These are phyloP conservation scores for Blakeslea trispora DNA, from an alignment of 371 early-diverging fungal genomes.

Conservation along the genomic window DNA sequence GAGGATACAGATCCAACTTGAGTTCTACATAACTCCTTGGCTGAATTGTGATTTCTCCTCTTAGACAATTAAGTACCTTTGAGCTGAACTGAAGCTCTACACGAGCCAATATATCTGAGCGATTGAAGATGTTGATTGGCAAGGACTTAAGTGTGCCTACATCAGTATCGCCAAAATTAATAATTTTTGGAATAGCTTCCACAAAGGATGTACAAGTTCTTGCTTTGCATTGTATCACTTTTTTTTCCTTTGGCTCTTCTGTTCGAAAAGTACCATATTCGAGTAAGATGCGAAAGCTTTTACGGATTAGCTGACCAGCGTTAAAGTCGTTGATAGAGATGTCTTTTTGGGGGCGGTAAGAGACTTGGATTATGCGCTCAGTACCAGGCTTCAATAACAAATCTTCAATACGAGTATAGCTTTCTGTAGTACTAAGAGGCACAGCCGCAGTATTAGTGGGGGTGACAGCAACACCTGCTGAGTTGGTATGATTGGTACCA, in stretches of 20 bases:
- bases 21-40: conserved; percentile 83
- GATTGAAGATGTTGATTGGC: conserved; percentile 81
- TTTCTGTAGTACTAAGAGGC: conserved; percentile 20
- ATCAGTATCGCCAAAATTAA: conserved; percentile 95
- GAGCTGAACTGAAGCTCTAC: conserved; percentile 88
- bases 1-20: conserved; percentile 93
- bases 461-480: conserved; percentile 1
- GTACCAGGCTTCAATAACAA: conserved; percentile 83
- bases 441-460: conserved; percentile 1
- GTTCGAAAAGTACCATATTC: conserved; percentile 65
- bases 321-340: conserved; percentile 59
- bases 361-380: conserved; percentile 82
- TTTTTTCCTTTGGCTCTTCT: conserved; percentile 67
- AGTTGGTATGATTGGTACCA: background rate
- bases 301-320: conserved; percentile 75
- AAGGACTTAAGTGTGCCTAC: conserved; percentile 90
- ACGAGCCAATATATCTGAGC: conserved; percentile 84
- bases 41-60: conserved; percentile 81
- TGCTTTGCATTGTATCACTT: conserved; percentile 89
- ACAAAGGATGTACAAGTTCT: conserved; percentile 94
- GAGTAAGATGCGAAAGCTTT: conserved; percentile 80
- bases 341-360: conserved; percentile 75
- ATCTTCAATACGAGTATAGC: conserved; percentile 82
- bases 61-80: conserved; percentile 88
- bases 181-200: conserved; percentile 74